phyloP scores from a whole-genome alignment of 1,139 yeast species.

The Yamadazyma blattariae region DNA sequence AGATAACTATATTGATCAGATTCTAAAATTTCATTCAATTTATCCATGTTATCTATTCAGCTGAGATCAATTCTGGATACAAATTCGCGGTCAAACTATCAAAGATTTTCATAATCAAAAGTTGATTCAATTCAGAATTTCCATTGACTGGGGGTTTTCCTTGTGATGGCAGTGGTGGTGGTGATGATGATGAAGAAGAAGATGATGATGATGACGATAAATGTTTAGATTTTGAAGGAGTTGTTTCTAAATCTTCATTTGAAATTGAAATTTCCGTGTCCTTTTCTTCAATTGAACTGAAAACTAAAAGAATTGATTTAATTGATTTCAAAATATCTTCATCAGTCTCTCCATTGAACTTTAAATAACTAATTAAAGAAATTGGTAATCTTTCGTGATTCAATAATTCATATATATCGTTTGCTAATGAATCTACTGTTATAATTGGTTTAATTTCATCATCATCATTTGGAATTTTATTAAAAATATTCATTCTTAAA shows the following conservation, averaged over 20 bases:
- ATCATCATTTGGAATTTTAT: constrained; percentile 7
- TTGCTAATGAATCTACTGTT: constrained; percentile 8
- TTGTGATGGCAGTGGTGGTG: not conserved
- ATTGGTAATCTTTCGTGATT: constrained; percentile 10
- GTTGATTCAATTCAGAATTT: constrained; percentile 21
- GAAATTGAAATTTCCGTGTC: no score
- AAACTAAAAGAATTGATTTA: constrained; percentile 17
- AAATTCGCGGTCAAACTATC: constrained; percentile 28
- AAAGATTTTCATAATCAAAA: constrained; percentile 27
- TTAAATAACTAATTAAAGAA: constrained; percentile 8
- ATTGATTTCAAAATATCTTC: constrained; percentile 17
- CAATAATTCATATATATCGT: constrained; percentile 14
- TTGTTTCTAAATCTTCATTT: no score
- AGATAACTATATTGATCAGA: constrained; percentile 7
- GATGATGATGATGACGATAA: not conserved
- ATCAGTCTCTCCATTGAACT: constrained; percentile 15
- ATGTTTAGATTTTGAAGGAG: no score
- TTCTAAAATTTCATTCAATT: no score
- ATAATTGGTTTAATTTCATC: not conserved
- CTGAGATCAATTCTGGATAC: constrained; percentile 25
- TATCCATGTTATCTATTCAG: no score
- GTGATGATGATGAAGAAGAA: not conserved
- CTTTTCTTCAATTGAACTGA: constrained; percentile 7
- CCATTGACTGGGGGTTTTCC: constrained; percentile 9
- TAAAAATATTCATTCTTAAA: constrained; percentile 21